phyloP scores from a whole-genome alignment of 345 rosid species.

The Crucihimalaya himalaica region DNA sequence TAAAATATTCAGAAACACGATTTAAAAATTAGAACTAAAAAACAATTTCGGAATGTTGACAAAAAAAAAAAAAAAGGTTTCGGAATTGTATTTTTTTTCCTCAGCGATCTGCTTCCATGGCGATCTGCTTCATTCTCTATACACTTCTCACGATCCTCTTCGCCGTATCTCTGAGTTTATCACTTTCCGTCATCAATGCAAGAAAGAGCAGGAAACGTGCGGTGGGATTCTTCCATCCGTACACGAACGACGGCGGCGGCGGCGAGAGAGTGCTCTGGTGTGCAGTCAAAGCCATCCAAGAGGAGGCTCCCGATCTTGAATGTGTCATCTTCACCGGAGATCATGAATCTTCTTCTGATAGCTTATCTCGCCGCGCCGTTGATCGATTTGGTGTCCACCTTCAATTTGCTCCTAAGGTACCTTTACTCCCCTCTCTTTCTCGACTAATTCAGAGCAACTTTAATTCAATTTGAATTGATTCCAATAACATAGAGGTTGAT shows the following conservation, averaged over 20 bases:
- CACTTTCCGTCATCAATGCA: slow-evolving; percentile 43
- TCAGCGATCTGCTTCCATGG: slow-evolving; percentile 45
- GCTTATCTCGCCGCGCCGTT: slow-evolving; percentile 61
- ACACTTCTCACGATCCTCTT: slow-evolving; percentile 42
- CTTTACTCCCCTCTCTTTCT: background rate
- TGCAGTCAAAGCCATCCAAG: slow-evolving; percentile 89
- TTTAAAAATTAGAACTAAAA: background rate
- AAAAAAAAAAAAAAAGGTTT: background rate
- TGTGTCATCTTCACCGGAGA: slow-evolving; percentile 81
- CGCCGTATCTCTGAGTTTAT: slow-evolving; percentile 46
- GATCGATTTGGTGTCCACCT: slow-evolving; percentile 88
- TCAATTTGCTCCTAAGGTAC: slow-evolving; percentile 68
- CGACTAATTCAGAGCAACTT: background rate
- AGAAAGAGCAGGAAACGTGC: slow-evolving; percentile 50
- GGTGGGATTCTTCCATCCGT: slow-evolving; percentile 91
- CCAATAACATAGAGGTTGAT: background rate
- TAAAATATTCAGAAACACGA: slow-evolving; percentile 24
- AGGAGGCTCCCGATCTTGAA: slow-evolving; percentile 64
- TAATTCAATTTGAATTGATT: background rate
- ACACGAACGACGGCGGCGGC: slow-evolving; percentile 97
- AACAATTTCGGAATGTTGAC: background rate
- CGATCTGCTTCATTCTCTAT: slow-evolving; percentile 42
- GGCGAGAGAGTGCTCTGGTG: slow-evolving; percentile 98
- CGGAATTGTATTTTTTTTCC: background rate
- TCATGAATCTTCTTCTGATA: slow-evolving; percentile 63